Conservation (phyloP, 1,284 basidiomycete genomes). For the Malassezia caprae region DNA sequence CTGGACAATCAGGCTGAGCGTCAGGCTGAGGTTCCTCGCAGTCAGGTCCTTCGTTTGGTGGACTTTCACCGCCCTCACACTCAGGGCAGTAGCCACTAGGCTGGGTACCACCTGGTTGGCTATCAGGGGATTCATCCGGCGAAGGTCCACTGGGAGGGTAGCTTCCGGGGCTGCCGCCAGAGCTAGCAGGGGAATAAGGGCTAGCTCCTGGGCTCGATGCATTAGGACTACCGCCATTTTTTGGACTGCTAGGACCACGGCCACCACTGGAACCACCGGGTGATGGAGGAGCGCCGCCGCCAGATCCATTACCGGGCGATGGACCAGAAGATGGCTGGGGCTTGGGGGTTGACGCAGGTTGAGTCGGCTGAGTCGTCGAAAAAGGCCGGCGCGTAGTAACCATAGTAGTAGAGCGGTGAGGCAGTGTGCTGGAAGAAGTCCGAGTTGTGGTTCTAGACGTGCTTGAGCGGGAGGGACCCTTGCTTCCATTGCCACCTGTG, state of each 20-base stretch:
- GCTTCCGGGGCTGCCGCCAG: neutral
- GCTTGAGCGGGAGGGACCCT: neutral
- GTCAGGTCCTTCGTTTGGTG: neutral
- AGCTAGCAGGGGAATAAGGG: too few relatives aligned
- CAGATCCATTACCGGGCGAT: neutral
- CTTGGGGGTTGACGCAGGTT: neutral
- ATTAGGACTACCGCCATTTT: neutral
- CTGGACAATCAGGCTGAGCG: neutral
- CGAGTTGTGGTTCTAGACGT: neutral
- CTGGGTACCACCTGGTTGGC: neutral
- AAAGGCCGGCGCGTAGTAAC: neutral
- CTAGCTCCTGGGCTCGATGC: neutral
- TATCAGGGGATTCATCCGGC: neutral
- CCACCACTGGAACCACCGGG: neutral
- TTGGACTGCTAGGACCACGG: neutral
- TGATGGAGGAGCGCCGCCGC: neutral
- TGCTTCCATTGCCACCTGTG: neutral
- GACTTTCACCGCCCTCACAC: neutral
- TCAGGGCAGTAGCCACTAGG: neutral
- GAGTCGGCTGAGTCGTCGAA: neutral
- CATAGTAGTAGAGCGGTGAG: neutral
- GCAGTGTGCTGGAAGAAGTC: neutral
- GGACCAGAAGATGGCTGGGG: neutral
- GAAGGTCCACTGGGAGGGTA: neutral
- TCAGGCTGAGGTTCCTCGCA: neutral